A percentile compares a stretch with the other conserved stretches of the same genome.
These are phyloP conservation scores for Sporobolomyces roseus DNA, from an alignment of 768 basidiomycete species.

Conservation along the genomic window DNA sequence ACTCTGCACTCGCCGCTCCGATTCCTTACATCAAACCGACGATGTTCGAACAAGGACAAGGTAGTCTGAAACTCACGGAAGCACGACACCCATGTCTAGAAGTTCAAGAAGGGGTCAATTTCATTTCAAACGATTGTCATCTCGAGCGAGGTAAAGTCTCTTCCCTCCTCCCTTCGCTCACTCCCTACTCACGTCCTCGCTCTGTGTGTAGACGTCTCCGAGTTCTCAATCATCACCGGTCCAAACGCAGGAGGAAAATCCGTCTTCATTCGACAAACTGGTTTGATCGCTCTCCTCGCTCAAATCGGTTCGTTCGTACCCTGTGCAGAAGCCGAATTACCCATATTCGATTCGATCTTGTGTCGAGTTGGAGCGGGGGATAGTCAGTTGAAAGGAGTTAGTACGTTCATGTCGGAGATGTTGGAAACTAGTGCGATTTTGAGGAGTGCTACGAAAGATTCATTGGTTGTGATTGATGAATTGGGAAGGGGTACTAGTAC, in stretches of 20 bases:
- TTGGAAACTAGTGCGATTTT: conserved; percentile 95
- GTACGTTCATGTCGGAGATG: conserved; percentile 99
- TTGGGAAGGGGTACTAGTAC: conserved; percentile 80
- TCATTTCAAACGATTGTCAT: conserved; percentile 92
- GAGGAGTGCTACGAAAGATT: conserved; percentile 82
- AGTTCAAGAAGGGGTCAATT: conserved; percentile 88
- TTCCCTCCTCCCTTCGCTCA: neutral
- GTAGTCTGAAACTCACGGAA: conserved; percentile 72
- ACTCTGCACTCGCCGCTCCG: conserved; percentile 80
- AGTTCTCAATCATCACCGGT: conserved; percentile 95
- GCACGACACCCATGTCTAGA: conserved; percentile 95
- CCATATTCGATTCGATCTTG: conserved; percentile 91
- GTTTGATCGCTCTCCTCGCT: conserved; percentile 94
- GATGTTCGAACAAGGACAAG: conserved; percentile 55
- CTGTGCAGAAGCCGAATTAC: conserved; percentile 75
- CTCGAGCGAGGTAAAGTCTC: conserved; percentile 56
- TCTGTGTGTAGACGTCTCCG: conserved; percentile 71
- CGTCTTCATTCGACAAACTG: conserved; percentile 64
- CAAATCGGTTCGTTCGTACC: conserved; percentile 95
- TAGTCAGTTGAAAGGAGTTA: conserved; percentile 93
- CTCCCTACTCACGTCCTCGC: conserved; percentile 1
- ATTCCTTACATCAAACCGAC: conserved; percentile 82
- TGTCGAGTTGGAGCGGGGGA: conserved; percentile 97
- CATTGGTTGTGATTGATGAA: conserved; percentile 95
- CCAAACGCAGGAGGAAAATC: conserved; percentile 99